These are phyloP conservation scores for Taxawa tesnikishii DNA, from an alignment of 2,329 filamentous ascomycete species.

Conservation along the genomic window DNA sequence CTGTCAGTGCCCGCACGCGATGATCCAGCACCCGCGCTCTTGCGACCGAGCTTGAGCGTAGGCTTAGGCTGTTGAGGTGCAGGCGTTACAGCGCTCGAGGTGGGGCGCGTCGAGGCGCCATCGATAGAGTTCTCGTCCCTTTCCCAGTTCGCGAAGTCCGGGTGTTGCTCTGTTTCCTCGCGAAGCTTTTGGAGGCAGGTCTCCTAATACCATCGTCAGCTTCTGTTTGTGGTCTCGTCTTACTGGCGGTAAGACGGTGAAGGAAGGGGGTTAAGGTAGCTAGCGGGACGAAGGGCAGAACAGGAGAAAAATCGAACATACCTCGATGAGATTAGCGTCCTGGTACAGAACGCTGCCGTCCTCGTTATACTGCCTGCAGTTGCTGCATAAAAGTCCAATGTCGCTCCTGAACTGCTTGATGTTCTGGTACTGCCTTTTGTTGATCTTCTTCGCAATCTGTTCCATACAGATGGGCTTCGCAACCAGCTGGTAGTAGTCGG, in stretches of 20 bases:
- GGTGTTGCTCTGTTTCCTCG: conserved; percentile 41
- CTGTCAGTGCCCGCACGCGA: conserved; percentile 3
- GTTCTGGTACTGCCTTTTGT: conserved; percentile 82
- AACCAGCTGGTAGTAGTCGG: conserved; percentile 93
- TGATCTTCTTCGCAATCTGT: conserved; percentile 86
- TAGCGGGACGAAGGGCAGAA: conserved; percentile 3
- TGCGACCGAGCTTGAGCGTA: conserved; percentile 56
- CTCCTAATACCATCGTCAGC: conserved; percentile 21
- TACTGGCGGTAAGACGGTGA: background rate
- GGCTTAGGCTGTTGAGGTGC: conserved; percentile 45
- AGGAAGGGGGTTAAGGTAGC: conserved; percentile 5
- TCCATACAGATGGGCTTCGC: conserved; percentile 91
- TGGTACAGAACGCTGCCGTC: conserved; percentile 84
- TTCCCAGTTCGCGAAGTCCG: conserved; percentile 46
- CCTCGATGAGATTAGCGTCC: conserved; percentile 88
- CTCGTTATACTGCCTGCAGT: conserved; percentile 94
- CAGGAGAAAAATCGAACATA: conserved; percentile 34
- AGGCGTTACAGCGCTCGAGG: conserved; percentile 51
- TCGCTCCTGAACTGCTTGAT: conserved; percentile 72
- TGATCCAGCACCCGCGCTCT: conserved; percentile 11
- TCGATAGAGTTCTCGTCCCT: conserved; percentile 35
- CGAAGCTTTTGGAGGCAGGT: conserved; percentile 40
- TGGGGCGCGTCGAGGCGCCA: conserved; percentile 35
- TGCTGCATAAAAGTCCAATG: conserved; percentile 72
- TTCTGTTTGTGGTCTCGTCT: background rate